Evolutionary conservation across 495 filamentous ascomycete genomes (phyloP).

Genomic region (Penicillium longicatenatum): DNA sequence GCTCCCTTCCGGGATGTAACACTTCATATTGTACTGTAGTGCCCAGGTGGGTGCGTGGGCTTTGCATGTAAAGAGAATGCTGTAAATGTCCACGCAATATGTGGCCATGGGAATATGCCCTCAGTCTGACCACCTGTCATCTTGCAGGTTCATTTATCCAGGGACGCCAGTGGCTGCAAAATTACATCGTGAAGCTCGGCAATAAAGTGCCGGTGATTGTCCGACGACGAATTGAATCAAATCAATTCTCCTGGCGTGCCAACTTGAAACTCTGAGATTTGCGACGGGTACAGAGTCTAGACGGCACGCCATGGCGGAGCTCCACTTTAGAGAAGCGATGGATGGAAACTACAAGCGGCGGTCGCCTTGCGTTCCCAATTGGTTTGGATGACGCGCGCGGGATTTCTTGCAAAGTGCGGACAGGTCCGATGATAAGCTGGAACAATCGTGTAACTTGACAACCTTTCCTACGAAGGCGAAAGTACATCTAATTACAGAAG

Average conservation of each 20-base stretch:
- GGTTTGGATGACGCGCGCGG: background rate
- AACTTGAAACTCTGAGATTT: background rate
- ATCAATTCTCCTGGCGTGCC: background rate
- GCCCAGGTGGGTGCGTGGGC: background rate
- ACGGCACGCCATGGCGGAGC: background rate
- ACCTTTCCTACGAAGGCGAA: background rate
- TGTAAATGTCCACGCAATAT: background rate
- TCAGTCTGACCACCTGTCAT: background rate
- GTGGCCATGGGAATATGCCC: background rate
- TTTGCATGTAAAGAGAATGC: background rate
- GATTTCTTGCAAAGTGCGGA: slow-evolving; percentile 2
- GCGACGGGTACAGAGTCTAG: background rate
- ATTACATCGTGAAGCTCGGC: background rate
- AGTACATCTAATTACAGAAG: background rate
- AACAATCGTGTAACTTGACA: background rate
- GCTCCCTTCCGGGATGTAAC: background rate
- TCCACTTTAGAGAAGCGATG: background rate
- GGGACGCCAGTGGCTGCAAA: background rate
- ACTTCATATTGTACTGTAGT: background rate
- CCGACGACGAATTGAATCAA: background rate
- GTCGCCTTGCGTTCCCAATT: background rate
- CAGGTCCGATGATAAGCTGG: slow-evolving; percentile 4
- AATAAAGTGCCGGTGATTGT: background rate
- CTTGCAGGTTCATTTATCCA: background rate
- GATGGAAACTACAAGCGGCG: slow-evolving; percentile 2